Percentiles rank a stretch among this genome's conserved stretches.
Conservation (phyloP, 2,329 filamentous ascomycete species). For the Amauroascus niger region DNA sequence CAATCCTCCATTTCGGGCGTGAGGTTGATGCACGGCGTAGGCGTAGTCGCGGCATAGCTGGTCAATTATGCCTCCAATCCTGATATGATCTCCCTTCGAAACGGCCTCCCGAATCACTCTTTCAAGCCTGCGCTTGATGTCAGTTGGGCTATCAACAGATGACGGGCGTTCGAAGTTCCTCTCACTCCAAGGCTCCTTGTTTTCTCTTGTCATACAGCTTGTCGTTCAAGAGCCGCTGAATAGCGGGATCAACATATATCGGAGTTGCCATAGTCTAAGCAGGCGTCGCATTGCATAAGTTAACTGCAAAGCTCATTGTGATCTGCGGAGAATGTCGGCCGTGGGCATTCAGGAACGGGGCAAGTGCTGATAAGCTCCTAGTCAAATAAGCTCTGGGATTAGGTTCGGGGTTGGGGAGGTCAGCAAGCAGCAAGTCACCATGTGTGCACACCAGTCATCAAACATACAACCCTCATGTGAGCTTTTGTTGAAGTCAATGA, state of each 20-base stretch:
- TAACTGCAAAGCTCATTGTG: not conserved
- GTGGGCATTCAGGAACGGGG: not conserved
- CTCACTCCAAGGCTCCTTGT: constrained; percentile 88
- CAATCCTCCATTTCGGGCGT: constrained; percentile 89
- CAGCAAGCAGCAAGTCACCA: not conserved
- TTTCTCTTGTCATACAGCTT: constrained; percentile 99
- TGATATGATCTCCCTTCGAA: constrained; percentile 63
- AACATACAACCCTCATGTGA: not conserved
- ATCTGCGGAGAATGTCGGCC: not conserved
- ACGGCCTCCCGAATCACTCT: constrained; percentile 78
- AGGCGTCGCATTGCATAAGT: not conserved
- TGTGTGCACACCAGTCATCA: not conserved
- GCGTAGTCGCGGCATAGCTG: constrained; percentile 97
- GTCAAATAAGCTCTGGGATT: not conserved
- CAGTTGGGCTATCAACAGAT: not conserved
- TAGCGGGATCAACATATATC: constrained; percentile 65
- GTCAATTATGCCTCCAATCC: constrained; percentile 78
- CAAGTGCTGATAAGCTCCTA: not conserved
- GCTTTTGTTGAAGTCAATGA: not conserved
- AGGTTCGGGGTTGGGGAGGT: not conserved
- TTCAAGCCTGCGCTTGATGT: constrained; percentile 58
- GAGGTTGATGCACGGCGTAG: constrained; percentile 91
- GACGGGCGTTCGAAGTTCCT: constrained; percentile 17
- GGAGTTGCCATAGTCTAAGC: constrained; percentile 13
- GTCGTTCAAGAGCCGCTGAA: constrained; percentile 87